Evolutionary conservation across 129 eudicot genomes (phyloP).

Genomic region (Ambrosia trifida): DNA sequence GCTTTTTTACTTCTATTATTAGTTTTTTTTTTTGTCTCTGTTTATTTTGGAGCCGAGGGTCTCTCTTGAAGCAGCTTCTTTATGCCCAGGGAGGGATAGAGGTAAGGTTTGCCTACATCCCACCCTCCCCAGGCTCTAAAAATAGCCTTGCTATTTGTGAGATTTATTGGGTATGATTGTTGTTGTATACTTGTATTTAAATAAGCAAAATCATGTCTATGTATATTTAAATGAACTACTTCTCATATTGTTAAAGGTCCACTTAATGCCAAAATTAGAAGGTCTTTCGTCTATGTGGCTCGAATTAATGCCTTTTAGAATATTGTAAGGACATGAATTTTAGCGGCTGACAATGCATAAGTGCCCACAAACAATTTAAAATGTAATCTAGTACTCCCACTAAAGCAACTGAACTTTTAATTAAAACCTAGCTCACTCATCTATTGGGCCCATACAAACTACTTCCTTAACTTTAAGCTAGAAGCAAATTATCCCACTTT

Average conservation of each 20-base stretch:
- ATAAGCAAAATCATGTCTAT: background rate
- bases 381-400: background rate
- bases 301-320: conserved; percentile 16
- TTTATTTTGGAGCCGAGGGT: too few species aligned
- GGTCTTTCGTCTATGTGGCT: conserved; percentile 10
- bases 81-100: too few species aligned
- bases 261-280: background rate
- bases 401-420: background rate
- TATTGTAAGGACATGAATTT: background rate
- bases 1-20: too few species aligned
- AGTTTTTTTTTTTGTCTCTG: too few species aligned
- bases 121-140: too few species aligned
- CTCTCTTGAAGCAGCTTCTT: too few species aligned
- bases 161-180: too few species aligned
- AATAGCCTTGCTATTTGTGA: too few species aligned
- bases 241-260: background rate
- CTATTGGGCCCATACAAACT: background rate
- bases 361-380: background rate
- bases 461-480: background rate
- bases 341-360: background rate
- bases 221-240: background rate
- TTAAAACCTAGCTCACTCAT: background rate
- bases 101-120: too few species aligned
- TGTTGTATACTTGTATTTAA: background rate
- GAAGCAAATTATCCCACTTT: background rate